Percentiles rank a stretch among this genome's conserved stretches.
Conservation (phyloP, 768 basidiomycete species). For the Boletus fagicola region DNA sequence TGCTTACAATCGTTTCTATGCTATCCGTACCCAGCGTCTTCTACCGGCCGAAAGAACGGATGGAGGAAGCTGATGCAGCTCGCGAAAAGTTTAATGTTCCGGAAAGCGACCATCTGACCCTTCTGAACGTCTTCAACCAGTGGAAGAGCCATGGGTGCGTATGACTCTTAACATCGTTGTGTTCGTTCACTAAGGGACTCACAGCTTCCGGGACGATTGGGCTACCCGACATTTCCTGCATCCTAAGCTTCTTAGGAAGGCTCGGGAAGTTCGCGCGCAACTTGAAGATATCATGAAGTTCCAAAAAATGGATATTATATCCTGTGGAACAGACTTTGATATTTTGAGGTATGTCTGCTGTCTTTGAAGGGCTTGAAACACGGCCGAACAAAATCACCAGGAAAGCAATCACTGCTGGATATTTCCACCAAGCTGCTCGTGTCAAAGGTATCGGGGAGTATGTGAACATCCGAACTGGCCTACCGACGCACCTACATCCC, state of each 20-base stretch:
- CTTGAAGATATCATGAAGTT: constrained; percentile 99
- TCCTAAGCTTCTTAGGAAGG: constrained; percentile 92
- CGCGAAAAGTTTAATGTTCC: constrained; percentile 98
- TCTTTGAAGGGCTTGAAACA: neutral
- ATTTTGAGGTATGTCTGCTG: constrained; percentile 56
- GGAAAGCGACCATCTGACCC: constrained; percentile 94
- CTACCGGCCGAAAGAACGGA: constrained; percentile 93
- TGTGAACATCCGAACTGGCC: constrained; percentile 91
- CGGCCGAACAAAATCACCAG: constrained; percentile 37
- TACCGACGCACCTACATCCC: constrained; percentile 95
- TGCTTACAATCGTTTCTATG: constrained; percentile 99
- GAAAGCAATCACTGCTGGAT: constrained; percentile 96
- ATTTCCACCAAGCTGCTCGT: constrained; percentile 97
- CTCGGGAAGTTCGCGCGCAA: constrained; percentile 91
- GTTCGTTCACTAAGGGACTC: constrained; percentile 5
- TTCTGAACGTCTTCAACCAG: constrained; percentile 95
- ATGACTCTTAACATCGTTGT: neutral
- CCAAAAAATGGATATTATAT: constrained; percentile 93
- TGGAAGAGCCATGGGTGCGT: constrained; percentile 95
- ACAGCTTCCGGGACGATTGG: constrained; percentile 92
- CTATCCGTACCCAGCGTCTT: constrained; percentile 97
- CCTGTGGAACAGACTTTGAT: constrained; percentile 94
- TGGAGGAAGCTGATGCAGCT: constrained; percentile 97
- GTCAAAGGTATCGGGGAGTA: constrained; percentile 99
- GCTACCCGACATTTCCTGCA: constrained; percentile 93